phyloP scores from a whole-genome alignment of 139 green algal species.

The Coelastrella sp. region DNA sequence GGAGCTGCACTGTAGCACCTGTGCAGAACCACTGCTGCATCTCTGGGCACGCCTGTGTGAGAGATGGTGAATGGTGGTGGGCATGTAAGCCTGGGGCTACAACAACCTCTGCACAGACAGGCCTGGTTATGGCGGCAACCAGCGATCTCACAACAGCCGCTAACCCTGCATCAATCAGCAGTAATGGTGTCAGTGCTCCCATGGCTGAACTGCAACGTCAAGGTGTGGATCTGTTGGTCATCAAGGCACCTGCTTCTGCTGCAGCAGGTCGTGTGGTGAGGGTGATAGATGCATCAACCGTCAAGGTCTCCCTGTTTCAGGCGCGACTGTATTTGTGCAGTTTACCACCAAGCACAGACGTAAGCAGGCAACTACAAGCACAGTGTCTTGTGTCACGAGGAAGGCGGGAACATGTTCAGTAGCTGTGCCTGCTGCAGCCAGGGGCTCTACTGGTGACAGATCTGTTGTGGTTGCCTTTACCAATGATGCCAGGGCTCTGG shows the following conservation, averaged over 20 bases:
- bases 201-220: neutral
- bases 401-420: neutral
- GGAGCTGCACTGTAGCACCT: neutral
- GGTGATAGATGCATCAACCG: neutral
- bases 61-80: conserved; percentile 6
- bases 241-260: neutral
- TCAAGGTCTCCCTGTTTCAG: neutral
- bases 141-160: neutral
- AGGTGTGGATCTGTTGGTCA: neutral
- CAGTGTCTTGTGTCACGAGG: neutral
- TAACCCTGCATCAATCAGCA: neutral
- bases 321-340: neutral
- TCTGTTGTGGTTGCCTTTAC: neutral
- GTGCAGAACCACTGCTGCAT: conserved; percentile 24
- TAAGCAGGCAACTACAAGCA: neutral
- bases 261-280: neutral
- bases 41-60: neutral
- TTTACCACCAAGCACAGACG: neutral
- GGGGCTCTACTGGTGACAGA: neutral
- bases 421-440: neutral
- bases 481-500: neutral
- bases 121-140: neutral
- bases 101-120: neutral
- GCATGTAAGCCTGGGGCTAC: neutral
- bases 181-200: neutral